A percentile compares a stretch with the other conserved stretches of the same genome.
phyloP scores from a whole-genome alignment of 1,139 yeast genomes.

The Zygoascus meyerae region DNA sequence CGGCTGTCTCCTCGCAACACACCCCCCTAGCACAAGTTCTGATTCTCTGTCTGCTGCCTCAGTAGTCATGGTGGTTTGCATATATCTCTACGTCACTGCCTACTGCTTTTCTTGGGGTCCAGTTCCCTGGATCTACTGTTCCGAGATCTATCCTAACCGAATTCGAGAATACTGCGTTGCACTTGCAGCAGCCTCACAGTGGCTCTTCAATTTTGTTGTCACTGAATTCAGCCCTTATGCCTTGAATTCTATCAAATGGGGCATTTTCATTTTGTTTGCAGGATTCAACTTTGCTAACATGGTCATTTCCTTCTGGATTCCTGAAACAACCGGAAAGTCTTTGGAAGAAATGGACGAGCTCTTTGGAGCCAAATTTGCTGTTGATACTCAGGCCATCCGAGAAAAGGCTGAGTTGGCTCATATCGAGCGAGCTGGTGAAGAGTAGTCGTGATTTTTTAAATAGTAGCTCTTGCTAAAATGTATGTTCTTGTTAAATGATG shows the following conservation, averaged over 20 bases:
- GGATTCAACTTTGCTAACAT: conserved; percentile 17
- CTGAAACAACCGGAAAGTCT: conserved; percentile 61
- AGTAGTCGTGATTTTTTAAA: neutral
- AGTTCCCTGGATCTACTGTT: conserved; percentile 41
- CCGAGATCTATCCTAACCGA: conserved; percentile 46
- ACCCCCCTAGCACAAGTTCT: conserved; percentile 16
- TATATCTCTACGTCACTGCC: conserved; percentile 30
- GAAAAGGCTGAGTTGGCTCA: neutral
- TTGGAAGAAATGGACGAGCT: conserved; percentile 61
- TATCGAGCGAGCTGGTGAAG: neutral
- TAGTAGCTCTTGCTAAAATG: neutral
- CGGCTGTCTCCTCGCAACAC: conserved; percentile 23
- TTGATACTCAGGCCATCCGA: neutral
- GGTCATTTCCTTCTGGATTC: conserved; percentile 46
- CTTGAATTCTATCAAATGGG: conserved; percentile 14
- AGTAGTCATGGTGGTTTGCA: conserved; percentile 23
- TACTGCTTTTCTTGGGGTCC: conserved; percentile 34
- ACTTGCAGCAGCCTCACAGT: conserved; percentile 46
- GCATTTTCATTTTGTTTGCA: conserved; percentile 21
- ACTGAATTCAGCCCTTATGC: conserved; percentile 32
- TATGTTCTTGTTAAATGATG: too few species aligned
- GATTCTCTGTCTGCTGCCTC: conserved; percentile 15
- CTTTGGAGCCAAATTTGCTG: conserved; percentile 30
- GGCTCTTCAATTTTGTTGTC: conserved; percentile 40
- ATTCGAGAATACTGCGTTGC: conserved; percentile 50